Conservation (phyloP, 2,329 filamentous ascomycete species). For the Chaetomium olivaceum region DNA sequence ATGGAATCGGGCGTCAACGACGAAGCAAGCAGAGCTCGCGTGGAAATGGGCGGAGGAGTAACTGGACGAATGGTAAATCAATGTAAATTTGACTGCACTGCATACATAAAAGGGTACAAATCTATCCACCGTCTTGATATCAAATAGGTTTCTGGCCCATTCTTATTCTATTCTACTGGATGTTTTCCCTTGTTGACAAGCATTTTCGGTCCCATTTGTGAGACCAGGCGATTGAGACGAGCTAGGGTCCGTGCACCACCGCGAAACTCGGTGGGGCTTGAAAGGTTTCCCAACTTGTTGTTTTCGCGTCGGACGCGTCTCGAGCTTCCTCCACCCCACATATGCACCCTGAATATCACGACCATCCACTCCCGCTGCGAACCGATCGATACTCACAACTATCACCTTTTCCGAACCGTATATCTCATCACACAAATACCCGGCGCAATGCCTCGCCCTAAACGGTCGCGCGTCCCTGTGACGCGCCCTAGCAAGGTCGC, state of each 20-base stretch:
- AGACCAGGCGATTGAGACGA: no score
- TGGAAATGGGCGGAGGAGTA: no score
- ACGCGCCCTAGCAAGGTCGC: constrained; percentile 16
- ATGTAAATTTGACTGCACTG: no score
- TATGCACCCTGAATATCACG: neutral
- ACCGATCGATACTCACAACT: neutral
- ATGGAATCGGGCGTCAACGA: no score
- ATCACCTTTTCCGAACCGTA: neutral
- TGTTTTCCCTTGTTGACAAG: no score
- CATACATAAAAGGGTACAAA: no score
- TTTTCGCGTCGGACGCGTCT: constrained; percentile 19
- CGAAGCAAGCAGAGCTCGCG: no score
- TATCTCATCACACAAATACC: neutral
- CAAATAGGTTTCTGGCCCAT: no score
- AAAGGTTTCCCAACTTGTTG: constrained; percentile 7
- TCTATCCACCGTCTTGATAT: no score
- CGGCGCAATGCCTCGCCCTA: constrained; percentile 22
- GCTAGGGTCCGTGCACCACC: neutral
- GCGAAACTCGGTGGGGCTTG: neutral
- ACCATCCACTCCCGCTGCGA: neutral
- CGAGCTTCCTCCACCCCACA: constrained; percentile 3
- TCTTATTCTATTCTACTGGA: no score
- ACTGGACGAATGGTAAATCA: no score
- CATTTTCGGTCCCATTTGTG: neutral
- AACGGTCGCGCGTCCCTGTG: constrained; percentile 30